These are phyloP conservation scores for Solanum paucissectum DNA, from an alignment of 257 asterid species.

Conservation along the genomic window DNA sequence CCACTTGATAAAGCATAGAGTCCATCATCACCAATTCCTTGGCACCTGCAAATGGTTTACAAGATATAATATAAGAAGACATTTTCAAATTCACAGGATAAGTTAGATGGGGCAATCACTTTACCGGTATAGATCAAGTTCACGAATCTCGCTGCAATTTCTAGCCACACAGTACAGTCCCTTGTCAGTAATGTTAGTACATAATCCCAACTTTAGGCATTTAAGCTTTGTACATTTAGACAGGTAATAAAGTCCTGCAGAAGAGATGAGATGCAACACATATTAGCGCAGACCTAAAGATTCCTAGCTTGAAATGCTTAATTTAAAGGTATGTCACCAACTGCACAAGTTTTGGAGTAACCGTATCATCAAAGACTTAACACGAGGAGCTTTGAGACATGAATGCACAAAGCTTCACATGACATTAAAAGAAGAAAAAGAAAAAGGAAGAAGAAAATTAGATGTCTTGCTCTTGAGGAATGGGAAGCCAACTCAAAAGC, in stretches of 20 bases:
- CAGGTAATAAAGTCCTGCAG: slow-evolving; percentile 47
- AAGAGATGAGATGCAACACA: background rate
- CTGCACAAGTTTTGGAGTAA: background rate
- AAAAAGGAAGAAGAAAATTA: background rate
- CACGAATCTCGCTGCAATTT: slow-evolving; percentile 36
- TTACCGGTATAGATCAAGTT: slow-evolving; percentile 72
- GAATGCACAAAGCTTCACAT: background rate
- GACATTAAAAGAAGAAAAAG: background rate
- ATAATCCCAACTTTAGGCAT: slow-evolving; percentile 60
- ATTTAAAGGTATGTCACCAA: background rate
- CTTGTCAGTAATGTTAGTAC: slow-evolving; percentile 46
- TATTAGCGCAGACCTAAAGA: background rate
- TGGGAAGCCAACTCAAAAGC: background rate
- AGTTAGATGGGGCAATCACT: background rate
- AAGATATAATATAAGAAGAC: background rate
- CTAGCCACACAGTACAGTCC: slow-evolving; percentile 50
- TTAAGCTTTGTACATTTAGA: slow-evolving; percentile 46
- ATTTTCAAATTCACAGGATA: background rate
- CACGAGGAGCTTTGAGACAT: background rate
- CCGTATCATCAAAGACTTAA: background rate
- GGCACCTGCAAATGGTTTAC: slow-evolving; percentile 35
- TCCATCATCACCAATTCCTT: slow-evolving; percentile 49
- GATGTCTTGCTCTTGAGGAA: background rate
- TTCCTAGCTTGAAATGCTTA: background rate
- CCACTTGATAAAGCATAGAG: slow-evolving; percentile 44